phyloP scores from a whole-genome alignment of 202 grass and related monocot species.

The Zizania palustris region DNA sequence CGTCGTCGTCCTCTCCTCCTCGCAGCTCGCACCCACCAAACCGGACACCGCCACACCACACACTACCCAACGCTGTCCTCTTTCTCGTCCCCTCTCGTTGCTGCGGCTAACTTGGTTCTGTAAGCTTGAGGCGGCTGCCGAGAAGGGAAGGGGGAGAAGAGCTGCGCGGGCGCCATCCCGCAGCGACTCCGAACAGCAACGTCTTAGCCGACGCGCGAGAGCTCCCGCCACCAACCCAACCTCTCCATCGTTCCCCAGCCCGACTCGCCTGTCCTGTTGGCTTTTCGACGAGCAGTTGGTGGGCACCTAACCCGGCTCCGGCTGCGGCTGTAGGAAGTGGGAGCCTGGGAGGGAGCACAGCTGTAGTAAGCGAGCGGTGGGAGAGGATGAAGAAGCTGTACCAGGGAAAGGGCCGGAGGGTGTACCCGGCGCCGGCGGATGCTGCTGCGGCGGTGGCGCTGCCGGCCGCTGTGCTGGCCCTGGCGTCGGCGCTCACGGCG shows the following conservation, averaged over 20 bases:
- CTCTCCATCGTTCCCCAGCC: background rate
- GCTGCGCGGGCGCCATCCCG: constrained; percentile 44
- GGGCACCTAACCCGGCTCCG: constrained; percentile 30
- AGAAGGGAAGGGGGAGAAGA: background rate
- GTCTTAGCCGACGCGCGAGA: constrained; percentile 40
- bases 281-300: constrained; percentile 49
- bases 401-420: constrained; percentile 65
- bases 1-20: too few relatives aligned
- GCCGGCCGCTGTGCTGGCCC: constrained; percentile 52
- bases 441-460: constrained; percentile 35
- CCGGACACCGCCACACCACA: background rate
- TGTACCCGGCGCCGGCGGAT: constrained; percentile 50
- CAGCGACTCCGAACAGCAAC: constrained; percentile 52
- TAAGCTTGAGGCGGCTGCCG: too few relatives aligned
- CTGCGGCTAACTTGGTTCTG: too few relatives aligned
- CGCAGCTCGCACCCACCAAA: background rate
- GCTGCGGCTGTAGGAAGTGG: background rate
- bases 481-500: constrained; percentile 49
- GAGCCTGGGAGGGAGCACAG: background rate
- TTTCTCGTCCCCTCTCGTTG: too few relatives aligned
- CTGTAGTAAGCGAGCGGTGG: background rate
- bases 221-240: constrained; percentile 46
- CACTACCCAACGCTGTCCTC: background rate
- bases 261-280: background rate
- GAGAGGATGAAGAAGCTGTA: constrained; percentile 56